These are phyloP conservation scores for Alternaria sp. DNA, from an alignment of 2,329 filamentous ascomycete genomes.

Conservation along the genomic window DNA sequence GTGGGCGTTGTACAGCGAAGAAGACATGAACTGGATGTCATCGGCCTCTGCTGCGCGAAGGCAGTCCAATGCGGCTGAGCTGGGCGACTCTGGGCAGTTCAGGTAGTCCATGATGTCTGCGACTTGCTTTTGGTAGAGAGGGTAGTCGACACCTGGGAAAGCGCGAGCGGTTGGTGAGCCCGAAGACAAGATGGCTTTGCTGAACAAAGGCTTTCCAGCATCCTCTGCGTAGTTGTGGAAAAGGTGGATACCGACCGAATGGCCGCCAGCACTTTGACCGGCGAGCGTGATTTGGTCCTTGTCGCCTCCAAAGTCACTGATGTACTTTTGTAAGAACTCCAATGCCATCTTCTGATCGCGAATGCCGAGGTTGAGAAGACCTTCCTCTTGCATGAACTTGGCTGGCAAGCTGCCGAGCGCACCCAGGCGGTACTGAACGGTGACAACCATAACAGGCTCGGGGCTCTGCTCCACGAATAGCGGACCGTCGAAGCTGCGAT, in stretches of 20 bases:
- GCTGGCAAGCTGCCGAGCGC: conserved; percentile 43
- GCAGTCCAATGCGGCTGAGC: conserved; percentile 46
- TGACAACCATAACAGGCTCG: conserved; percentile 43
- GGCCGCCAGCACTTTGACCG: conserved; percentile 50
- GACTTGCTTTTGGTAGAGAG: conserved; percentile 40
- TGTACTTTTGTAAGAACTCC: conserved; percentile 51
- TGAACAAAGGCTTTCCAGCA: conserved; percentile 39
- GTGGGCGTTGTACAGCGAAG: conserved; percentile 48
- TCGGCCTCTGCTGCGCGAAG: conserved; percentile 47
- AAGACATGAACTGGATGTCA: conserved; percentile 50
- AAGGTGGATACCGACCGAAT: conserved; percentile 45
- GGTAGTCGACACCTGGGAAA: conserved; percentile 41
- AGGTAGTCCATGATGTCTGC: conserved; percentile 38
- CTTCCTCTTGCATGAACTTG: conserved; percentile 42
- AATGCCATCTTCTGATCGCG: conserved; percentile 38
- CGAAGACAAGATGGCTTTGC: conserved; percentile 42
- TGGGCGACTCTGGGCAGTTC: conserved; percentile 32
- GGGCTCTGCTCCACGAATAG: conserved; percentile 40
- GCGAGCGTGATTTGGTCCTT: conserved; percentile 48
- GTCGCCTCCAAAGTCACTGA: conserved; percentile 48
- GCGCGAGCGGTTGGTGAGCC: conserved; percentile 45
- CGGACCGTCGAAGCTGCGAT: conserved; percentile 42
- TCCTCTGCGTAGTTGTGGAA: conserved; percentile 47
- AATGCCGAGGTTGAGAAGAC: conserved; percentile 42
- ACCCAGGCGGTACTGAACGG: conserved; percentile 43